Evolutionary conservation across 495 filamentous ascomycete genomes (phyloP).

Genomic region (Penicillium riverlandense): DNA sequence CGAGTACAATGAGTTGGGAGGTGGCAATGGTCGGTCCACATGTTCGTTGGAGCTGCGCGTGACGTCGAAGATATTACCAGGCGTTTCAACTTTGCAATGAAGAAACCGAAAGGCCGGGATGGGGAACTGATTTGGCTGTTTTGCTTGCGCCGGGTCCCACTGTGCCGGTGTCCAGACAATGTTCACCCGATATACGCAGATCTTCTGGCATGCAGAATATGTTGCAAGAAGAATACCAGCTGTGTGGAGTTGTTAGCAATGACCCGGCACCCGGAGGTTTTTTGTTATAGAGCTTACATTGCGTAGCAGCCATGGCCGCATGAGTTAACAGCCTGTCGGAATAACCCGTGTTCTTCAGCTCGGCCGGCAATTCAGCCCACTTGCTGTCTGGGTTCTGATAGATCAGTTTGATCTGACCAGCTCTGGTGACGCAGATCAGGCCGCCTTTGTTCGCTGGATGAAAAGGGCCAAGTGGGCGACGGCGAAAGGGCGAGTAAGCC

Average conservation of each 20-base stretch:
- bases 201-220: constrained; percentile 58
- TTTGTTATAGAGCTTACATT: constrained; percentile 35
- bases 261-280: neutral
- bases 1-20: constrained; percentile 40
- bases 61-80: constrained; percentile 22
- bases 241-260: constrained; percentile 8
- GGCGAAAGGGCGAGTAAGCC: constrained; percentile 41
- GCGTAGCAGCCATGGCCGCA: constrained; percentile 69
- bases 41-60: constrained; percentile 16
- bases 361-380: constrained; percentile 58
- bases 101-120: constrained; percentile 35
- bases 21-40: constrained; percentile 20
- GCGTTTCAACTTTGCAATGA: constrained; percentile 35
- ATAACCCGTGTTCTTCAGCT: constrained; percentile 61
- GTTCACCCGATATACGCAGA: constrained; percentile 53
- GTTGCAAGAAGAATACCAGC: constrained; percentile 57
- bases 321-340: constrained; percentile 71
- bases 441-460: constrained; percentile 63
- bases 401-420: constrained; percentile 60
- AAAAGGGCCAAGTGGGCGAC: constrained; percentile 52
- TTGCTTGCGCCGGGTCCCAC: constrained; percentile 29
- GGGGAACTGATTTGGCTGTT: constrained; percentile 29
- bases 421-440: constrained; percentile 62
- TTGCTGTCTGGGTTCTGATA: constrained; percentile 61
- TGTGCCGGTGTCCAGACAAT: constrained; percentile 42